phyloP scores from a whole-genome alignment of 2,329 filamentous ascomycete genomes.

The Fusarium sp. region DNA sequence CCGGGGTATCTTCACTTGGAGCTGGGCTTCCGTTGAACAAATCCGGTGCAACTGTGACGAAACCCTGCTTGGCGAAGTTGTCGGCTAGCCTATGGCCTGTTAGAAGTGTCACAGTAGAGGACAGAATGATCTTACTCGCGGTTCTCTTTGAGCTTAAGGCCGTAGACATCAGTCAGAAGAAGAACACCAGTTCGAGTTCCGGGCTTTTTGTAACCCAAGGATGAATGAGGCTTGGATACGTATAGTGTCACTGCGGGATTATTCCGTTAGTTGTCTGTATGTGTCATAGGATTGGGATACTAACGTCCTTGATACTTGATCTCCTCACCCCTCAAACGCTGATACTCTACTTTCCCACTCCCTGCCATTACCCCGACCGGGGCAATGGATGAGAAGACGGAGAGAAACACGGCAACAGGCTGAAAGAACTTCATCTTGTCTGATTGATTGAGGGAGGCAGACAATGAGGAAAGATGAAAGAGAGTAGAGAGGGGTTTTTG shows the following conservation, averaged over 20 bases:
- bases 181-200: slow-evolving; percentile 20
- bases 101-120: fast-evolving
- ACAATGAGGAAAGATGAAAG: too few relatives aligned
- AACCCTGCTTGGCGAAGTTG: slow-evolving; percentile 27
- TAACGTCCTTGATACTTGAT: slow-evolving; percentile 17
- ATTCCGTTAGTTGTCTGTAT: fast-evolving
- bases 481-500: not conserved
- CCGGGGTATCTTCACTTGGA: not conserved
- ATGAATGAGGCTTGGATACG: slow-evolving; percentile 16
- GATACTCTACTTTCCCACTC: not conserved
- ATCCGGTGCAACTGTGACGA: slow-evolving; percentile 24
- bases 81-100: slow-evolving; percentile 15
- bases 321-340: not conserved
- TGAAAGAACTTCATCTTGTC: slow-evolving; percentile 17
- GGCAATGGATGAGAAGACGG: not conserved
- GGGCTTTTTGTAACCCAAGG: slow-evolving; percentile 3
- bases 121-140: not conserved
- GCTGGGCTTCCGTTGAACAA: slow-evolving; percentile 21
- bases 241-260: slow-evolving; percentile 13
- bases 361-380: slow-evolving; percentile 7
- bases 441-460: too few relatives aligned
- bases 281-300: not conserved
- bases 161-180: slow-evolving; percentile 34
- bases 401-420: slow-evolving; percentile 7
- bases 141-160: slow-evolving; percentile 21